Percentiles rank a stretch among this genome's conserved stretches.
Evolutionary conservation across 306 rosid species (phyloP).

Genomic region (Potentilla sterilis): DNA sequence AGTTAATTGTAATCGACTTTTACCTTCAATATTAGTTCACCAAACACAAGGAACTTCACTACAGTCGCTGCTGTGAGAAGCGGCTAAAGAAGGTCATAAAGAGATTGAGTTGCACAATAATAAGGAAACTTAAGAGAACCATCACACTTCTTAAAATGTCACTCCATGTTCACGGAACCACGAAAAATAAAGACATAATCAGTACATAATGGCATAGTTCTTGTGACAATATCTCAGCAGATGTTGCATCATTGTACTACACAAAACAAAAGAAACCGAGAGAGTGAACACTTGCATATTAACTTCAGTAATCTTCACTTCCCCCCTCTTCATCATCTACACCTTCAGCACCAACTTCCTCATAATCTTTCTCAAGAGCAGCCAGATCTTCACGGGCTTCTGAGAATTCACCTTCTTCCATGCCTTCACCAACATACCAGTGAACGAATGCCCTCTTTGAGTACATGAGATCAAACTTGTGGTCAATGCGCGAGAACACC

Average conservation of each 20-base stretch:
- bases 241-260: conserved; percentile 32
- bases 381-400: conserved; percentile 99
- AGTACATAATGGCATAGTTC: conserved; percentile 21
- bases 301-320: conserved; percentile 59
- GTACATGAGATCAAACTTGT: conserved; percentile 96
- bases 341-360: conserved; percentile 98
- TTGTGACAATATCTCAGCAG: conserved; percentile 35
- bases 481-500: conserved; percentile 98
- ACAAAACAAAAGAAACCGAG: conserved; percentile 33
- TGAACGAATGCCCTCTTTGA: conserved; percentile 98
- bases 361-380: conserved; percentile 99
- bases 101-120: no score
- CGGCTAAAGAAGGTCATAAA: background rate
- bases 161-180: conserved; percentile 34
- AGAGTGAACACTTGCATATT: conserved; percentile 16
- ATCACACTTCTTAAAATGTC: conserved; percentile 15
- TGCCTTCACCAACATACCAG: conserved; percentile 98
- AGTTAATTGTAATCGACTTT: background rate
- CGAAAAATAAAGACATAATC: conserved; percentile 28
- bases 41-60: background rate
- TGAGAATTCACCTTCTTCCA: conserved; percentile 99
- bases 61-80: background rate
- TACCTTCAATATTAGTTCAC: background rate
- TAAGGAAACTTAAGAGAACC: background rate
- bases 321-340: conserved; percentile 80